Base-by-base conservation (phyloP, 129 eudicot species). In the Chrysanthemum makinoi region DNA sequence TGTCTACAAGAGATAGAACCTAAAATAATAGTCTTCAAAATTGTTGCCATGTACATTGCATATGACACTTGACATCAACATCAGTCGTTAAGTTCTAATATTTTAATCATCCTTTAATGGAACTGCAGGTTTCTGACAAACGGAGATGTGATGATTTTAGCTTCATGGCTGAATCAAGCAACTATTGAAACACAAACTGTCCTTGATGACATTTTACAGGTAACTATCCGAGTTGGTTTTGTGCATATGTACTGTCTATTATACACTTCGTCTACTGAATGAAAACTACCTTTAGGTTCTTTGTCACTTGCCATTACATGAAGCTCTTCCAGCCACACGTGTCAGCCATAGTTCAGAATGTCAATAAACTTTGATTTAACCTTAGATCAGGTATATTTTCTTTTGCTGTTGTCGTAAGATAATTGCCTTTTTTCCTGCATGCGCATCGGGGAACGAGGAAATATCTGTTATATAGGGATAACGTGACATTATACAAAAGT, bases 311-410 rank as follows among this genome's bases (percentile, higher is more conserved):
- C 28, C 28, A 24, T 0, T 24, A 24, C 28, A 24, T 24, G 28
- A 24, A 86, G 96, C 99, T 70, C 89, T 84, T 26, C 91, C 94
- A 58, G 93, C 75, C 2, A 24, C 99, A 95, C 73, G 90, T 95
- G 99, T 87, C 99, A 66, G 97, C 97, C 6, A 66, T 90, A 72
- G 75, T 95, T 55, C 99, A 95, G 71, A 82, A 90, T 81, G 97
- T 95, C 46, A 88, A 90, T 70, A 88, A 64, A 54, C 89, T 95
- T 62, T 86, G 97, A 49, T 95, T 86, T 69, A 87, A 95, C 73
- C 72, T 85, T 69, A 69, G 78, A 73, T 67, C 91, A 95, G 99
- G 97, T 95, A 86, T 81, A 96, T 73, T 80, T 56, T 63, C 39
- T 74, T 61, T 63, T 30, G 44, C 68, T 74, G 58, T 63, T 54